A percentile compares a stretch with the other conserved stretches of the same genome.
Conservation (phyloP, 1,284 basidiomycete species). For the Ganoderma sinense region DNA sequence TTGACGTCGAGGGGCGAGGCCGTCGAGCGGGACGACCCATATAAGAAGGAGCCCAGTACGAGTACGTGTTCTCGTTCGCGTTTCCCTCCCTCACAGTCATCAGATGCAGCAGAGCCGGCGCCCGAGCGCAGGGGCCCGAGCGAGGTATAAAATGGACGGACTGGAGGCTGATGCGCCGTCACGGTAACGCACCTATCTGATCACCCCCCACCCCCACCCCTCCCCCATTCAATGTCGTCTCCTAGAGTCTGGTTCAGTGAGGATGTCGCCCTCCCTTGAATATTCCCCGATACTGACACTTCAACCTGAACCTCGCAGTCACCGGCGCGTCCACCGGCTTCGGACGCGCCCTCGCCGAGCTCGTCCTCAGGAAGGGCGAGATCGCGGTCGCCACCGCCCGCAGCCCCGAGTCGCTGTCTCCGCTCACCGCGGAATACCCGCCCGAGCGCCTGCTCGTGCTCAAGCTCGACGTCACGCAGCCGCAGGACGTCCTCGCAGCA, state of each 20-base stretch:
- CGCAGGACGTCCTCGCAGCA: constrained; percentile 38
- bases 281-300: neutral
- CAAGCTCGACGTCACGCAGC: constrained; percentile 47
- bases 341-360: constrained; percentile 36
- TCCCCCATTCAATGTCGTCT: neutral
- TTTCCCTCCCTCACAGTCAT: neutral
- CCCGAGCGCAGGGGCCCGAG: neutral
- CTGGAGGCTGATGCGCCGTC: neutral
- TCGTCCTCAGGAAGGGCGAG: constrained; percentile 38
- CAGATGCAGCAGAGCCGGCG: neutral
- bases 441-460: constrained; percentile 42
- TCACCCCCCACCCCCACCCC: neutral
- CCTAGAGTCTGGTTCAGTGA: constrained; percentile 10
- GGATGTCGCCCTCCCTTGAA: neutral
- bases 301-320: neutral
- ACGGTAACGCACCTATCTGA: neutral
- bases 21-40: neutral
- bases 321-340: constrained; percentile 33
- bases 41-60: neutral
- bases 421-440: constrained; percentile 32
- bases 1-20: neutral
- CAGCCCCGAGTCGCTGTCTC: constrained; percentile 33
- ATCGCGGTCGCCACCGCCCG: constrained; percentile 42
- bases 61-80: neutral
- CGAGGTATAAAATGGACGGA: neutral